Evolutionary conservation across 345 rosid genomes (phyloP), one percentile per base, ranked within the genome.

Genomic region (Euphorbia pulcherrima): DNA sequence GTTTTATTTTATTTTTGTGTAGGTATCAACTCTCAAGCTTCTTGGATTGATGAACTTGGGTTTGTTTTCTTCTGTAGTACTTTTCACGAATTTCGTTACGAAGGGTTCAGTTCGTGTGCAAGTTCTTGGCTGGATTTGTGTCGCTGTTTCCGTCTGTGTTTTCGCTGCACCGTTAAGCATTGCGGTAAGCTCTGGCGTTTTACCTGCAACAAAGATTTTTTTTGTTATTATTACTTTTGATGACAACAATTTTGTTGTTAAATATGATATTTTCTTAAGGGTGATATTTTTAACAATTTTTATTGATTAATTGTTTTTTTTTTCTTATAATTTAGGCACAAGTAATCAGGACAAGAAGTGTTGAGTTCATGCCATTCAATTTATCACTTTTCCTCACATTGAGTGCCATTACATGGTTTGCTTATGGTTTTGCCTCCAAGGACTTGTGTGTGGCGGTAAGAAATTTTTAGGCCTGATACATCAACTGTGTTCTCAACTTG

Each of bases 341-440:
- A 68, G 97, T 94, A 3, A 76, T 94, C 33, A 67, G 83, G 30
- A 94, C 97, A 20, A 85, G 71, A 53, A 94, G 99, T 47, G 99
- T 94, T 9, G 96, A 89, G 68, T 94, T 84, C 82, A 94, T 94
- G 99, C 99, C 99, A 1, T 85, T 94, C 67, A 75, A 75, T 67
- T 70, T 94, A 21, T 91, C 99, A 14, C 80, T 91, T 74, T 89
- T 80, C 81, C 92, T 94, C 30, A 91, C 97, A 23, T 27, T 91
- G 67, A 85, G 88, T 60, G 99, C 99, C 14, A 60, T 85, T 26
- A 75, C 83, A 79, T 91, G 99, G 99, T 89, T 91, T 71, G 77
- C 78, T 28, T 94, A 90, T 50, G 99, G 99, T 5, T 66, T 89
- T 26, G 75, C 87, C 59, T 58, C 56, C 2, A 71, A 79, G 29